A percentile compares a stretch with the other conserved stretches of the same genome.
Conservation (phyloP, 1,284 basidiomycete genomes). For the Anthracocystis walkeri region DNA sequence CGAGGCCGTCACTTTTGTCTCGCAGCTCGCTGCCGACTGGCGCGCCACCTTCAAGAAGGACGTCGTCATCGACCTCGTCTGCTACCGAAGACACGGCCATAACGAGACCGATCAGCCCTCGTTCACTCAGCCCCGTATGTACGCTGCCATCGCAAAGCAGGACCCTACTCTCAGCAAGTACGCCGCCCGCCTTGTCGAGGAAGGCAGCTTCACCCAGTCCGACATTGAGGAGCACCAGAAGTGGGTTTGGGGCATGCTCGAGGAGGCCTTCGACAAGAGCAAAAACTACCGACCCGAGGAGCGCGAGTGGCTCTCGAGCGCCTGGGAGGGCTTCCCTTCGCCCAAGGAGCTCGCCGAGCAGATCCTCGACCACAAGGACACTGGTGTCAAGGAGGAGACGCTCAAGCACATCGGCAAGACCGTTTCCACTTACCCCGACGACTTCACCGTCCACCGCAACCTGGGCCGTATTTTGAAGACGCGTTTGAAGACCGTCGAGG, state of each 20-base stretch:
- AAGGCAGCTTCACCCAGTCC: conserved; percentile 92
- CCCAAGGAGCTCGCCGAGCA: conserved; percentile 94
- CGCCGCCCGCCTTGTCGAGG: conserved; percentile 87
- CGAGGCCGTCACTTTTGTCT: conserved; percentile 94
- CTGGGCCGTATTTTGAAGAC: conserved; percentile 89
- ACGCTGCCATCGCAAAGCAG: conserved; percentile 95
- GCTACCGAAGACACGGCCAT: conserved; percentile 98
- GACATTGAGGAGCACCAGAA: conserved; percentile 98
- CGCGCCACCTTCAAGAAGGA: conserved; percentile 99
- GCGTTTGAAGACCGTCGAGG: conserved; percentile 89
- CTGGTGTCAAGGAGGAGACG: conserved; percentile 82
- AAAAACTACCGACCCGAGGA: conserved; percentile 88
- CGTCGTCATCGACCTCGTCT: conserved; percentile 97
- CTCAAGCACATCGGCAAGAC: conserved; percentile 87
- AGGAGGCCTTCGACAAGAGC: conserved; percentile 87
- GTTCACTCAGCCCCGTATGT: conserved; percentile 99
- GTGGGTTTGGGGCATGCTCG: conserved; percentile 99
- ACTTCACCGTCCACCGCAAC: conserved; percentile 91
- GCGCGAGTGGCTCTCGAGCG: conserved; percentile 92
- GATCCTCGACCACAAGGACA: conserved; percentile 87
- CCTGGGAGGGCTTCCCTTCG: conserved; percentile 98
- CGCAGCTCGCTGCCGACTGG: conserved; percentile 97
- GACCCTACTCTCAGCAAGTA: conserved; percentile 92
- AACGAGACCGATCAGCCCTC: conserved; percentile 99
- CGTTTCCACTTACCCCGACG: conserved; percentile 84